phyloP scores from a whole-genome alignment of 2,329 filamentous ascomycete species.

The Claviceps pazoutovae region DNA sequence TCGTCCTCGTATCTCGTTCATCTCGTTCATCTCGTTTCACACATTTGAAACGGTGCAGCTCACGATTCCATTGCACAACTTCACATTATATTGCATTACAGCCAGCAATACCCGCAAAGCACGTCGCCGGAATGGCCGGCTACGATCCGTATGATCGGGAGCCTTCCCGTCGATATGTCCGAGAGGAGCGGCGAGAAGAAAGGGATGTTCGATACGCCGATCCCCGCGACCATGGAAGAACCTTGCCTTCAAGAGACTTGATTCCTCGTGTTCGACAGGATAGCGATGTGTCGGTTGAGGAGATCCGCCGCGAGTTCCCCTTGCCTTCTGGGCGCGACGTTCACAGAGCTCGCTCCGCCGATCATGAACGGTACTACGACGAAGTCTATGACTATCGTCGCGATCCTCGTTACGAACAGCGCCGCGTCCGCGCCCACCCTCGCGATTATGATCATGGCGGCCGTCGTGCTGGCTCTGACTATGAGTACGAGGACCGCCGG shows the following conservation, averaged over 20 bases:
- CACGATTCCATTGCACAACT: neutral
- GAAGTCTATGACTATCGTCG: conserved; percentile 32
- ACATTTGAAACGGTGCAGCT: neutral
- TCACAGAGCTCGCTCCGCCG: conserved; percentile 50
- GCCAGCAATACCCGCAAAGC: neutral
- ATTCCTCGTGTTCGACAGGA: conserved; percentile 52
- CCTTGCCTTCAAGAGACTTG: conserved; percentile 35
- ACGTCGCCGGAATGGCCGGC: conserved; percentile 20
- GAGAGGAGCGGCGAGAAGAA: conserved; percentile 38
- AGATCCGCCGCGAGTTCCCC: conserved; percentile 73
- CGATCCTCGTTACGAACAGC: conserved; percentile 27
- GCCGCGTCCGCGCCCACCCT: conserved; percentile 14
- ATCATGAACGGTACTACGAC: conserved; percentile 41
- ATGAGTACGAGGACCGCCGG: conserved; percentile 44
- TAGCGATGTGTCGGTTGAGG: conserved; percentile 63
- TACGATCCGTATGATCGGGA: conserved; percentile 44
- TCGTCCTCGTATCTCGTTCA: neutral
- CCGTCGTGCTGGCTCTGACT: conserved; percentile 33
- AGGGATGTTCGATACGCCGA: conserved; percentile 41
- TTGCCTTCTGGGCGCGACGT: conserved; percentile 44
- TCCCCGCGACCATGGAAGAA: conserved; percentile 33
- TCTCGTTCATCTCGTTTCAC: neutral
- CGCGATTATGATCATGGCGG: conserved; percentile 25
- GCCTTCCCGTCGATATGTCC: conserved; percentile 36
- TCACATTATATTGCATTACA: neutral